phyloP scores from a whole-genome alignment of 2,329 filamentous ascomycete genomes.

The Fusarium caatingaense region DNA sequence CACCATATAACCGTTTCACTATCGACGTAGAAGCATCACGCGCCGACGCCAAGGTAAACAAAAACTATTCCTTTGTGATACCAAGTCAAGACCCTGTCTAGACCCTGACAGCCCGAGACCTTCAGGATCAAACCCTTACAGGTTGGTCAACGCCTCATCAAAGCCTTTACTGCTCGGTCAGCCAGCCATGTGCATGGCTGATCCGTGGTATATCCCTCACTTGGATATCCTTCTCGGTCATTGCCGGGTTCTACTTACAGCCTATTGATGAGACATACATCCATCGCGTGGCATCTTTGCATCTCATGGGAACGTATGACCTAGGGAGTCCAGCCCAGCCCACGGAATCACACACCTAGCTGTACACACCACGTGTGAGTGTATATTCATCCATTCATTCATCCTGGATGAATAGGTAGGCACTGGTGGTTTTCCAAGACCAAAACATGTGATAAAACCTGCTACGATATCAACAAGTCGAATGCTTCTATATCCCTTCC shows the following conservation, averaged over 20 bases:
- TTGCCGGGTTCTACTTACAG: neutral
- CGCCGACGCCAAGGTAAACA: neutral
- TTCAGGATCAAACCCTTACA: neutral
- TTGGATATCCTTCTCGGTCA: conserved; percentile 3
- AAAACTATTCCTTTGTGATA: neutral
- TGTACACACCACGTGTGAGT: conserved; percentile 16
- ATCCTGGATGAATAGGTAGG: conserved; percentile 2
- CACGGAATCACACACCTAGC: conserved; percentile 2
- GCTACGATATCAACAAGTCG: neutral
- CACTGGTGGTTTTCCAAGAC: neutral
- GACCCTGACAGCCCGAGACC: neutral
- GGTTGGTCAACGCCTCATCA: neutral
- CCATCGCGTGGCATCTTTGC: conserved; percentile 22
- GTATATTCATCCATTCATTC: neutral
- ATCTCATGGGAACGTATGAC: conserved; percentile 11
- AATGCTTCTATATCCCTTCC: conserved; percentile 15
- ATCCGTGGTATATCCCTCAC: conserved; percentile 9
- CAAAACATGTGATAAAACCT: conserved; percentile 6
- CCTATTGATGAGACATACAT: conserved; percentile 21
- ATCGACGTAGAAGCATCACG: conserved; percentile 6
- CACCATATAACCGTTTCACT: neutral
- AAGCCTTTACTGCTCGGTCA: neutral
- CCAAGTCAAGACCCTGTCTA: neutral
- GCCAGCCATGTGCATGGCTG: neutral
- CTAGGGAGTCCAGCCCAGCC: conserved; percentile 18